phyloP scores from a whole-genome alignment of 106 monocot genomes.

The Phalaenopsis equestris region DNA sequence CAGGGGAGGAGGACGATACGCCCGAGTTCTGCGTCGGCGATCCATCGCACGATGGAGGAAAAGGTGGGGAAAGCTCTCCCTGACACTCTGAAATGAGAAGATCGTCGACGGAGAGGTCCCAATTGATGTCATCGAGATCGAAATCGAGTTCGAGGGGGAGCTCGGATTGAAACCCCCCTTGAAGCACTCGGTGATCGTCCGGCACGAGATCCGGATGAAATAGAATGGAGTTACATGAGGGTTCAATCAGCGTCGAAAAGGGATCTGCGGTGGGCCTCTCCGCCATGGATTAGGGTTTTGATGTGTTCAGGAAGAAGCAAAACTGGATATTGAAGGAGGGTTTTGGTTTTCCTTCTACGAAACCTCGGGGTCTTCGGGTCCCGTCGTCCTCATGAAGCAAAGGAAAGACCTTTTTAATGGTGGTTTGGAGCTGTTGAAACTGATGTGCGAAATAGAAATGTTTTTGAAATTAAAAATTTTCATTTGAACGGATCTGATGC shows the following conservation, averaged over 20 bases:
- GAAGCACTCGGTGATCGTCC: conserved; percentile 8
- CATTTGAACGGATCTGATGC: too few relatives aligned
- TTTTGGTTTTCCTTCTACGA: background rate
- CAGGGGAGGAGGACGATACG: conserved; percentile 2
- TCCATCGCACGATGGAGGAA: background rate
- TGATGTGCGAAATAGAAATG: too few relatives aligned
- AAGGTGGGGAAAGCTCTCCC: background rate
- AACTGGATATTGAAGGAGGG: background rate
- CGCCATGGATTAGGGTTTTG: conserved; percentile 1
- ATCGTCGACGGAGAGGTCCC: conserved; percentile 45
- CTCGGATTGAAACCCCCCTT: background rate
- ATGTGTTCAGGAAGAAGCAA: background rate
- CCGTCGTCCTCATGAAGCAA: background rate
- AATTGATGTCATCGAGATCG: conserved; percentile 25
- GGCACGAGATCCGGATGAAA: conserved; percentile 19
- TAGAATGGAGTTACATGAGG: conserved; percentile 2
- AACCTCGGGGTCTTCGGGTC: background rate
- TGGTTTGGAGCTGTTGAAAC: background rate
- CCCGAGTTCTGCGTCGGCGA: background rate
- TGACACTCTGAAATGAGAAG: conserved; percentile 22
- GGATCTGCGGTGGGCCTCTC: background rate
- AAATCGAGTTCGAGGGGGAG: conserved; percentile 6
- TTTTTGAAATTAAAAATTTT: too few relatives aligned
- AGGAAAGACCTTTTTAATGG: background rate
- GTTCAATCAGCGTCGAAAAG: background rate